phyloP scores from a whole-genome alignment of 73 alveolate species.

The Paramecium tetraurelia region DNA sequence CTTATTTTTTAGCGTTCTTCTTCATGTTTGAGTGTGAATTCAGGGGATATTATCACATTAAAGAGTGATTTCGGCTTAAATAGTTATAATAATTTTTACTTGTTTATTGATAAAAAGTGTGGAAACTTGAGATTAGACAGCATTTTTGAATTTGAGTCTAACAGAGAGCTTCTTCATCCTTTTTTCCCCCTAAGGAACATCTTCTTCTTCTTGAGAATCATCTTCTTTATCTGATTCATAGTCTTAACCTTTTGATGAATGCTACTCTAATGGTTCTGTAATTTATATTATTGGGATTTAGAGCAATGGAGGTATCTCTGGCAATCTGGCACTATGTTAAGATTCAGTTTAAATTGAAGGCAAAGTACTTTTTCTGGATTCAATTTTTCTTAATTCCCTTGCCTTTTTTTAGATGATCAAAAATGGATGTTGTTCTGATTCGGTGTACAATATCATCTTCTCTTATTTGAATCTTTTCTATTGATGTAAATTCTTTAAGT shows the following conservation, averaged over 20 bases:
- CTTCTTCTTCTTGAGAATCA: neutral
- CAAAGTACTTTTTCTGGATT: neutral
- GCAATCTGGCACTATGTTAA: neutral
- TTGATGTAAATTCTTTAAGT: neutral
- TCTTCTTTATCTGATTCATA: neutral
- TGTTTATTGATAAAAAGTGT: neutral
- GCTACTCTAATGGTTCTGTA: neutral
- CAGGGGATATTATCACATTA: slow-evolving; percentile 13
- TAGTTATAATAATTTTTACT: neutral
- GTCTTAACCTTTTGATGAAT: neutral
- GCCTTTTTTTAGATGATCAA: neutral
- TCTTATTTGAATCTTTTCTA: neutral
- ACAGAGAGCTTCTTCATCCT: neutral
- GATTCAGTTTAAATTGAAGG: neutral
- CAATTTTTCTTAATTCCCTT: neutral
- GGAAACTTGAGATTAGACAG: slow-evolving; percentile 4
- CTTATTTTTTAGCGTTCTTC: neutral
- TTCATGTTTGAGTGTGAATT: neutral
- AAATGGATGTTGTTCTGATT: neutral
- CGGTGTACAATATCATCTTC: neutral
- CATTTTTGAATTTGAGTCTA: neutral
- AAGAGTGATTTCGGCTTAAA: neutral
- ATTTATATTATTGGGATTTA: neutral
- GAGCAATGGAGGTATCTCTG: neutral
- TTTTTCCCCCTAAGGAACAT: neutral